phyloP scores from a whole-genome alignment of 2,329 filamentous ascomycete genomes.

The Rhynchosporium graminicola region DNA sequence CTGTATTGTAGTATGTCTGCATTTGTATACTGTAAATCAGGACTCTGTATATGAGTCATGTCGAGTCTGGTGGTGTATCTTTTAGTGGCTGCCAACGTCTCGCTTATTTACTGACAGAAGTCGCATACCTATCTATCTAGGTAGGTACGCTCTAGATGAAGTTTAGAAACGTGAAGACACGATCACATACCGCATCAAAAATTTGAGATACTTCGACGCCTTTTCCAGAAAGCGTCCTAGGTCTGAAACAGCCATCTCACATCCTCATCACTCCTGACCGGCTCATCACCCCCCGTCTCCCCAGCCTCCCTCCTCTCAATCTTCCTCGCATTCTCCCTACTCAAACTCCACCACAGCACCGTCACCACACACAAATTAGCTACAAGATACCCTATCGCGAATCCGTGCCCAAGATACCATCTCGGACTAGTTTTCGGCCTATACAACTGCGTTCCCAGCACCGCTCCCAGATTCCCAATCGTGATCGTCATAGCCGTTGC shows the following conservation, averaged over 20 bases:
- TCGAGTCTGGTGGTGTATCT: too few species aligned
- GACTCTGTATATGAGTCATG: too few species aligned
- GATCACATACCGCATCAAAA: too few species aligned
- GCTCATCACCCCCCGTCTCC: constrained; percentile 58
- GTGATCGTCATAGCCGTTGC: constrained; percentile 72
- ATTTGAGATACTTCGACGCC: too few species aligned
- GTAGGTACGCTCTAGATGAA: too few species aligned
- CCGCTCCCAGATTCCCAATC: constrained; percentile 68
- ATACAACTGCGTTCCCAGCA: constrained; percentile 71
- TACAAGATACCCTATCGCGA: constrained; percentile 64
- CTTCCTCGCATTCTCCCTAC: constrained; percentile 58
- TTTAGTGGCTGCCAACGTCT: too few species aligned
- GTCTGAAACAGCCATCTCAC: constrained; percentile 64
- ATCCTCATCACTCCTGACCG: constrained; percentile 57
- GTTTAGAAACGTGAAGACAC: too few species aligned
- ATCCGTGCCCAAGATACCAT: constrained; percentile 66
- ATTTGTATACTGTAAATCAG: too few species aligned
- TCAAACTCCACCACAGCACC: constrained; percentile 55
- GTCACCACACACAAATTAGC: constrained; percentile 57
- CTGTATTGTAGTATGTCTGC: too few species aligned
- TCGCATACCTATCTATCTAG: too few species aligned
- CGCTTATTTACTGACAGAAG: too few species aligned
- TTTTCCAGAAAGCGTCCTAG: background rate
- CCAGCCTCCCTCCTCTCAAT: constrained; percentile 47
- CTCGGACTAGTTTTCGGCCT: constrained; percentile 59